Conservation (phyloP, 2,329 filamentous ascomycete genomes). For the Aspergillus sp. region DNA sequence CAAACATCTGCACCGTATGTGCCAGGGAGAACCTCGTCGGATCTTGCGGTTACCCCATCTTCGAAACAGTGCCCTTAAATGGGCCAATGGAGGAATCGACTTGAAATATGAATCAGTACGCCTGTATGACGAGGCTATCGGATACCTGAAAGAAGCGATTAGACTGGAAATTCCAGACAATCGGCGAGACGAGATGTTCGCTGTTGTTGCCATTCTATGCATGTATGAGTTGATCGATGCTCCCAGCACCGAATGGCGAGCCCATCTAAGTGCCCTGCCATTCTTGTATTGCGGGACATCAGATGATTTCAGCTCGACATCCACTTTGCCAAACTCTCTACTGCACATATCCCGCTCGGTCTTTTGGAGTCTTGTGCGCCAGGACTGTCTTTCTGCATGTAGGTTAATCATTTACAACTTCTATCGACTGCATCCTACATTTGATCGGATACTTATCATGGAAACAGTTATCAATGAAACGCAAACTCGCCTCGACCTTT, state of each 20-base stretch:
- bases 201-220: slow-evolving; percentile 22
- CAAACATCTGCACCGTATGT: slow-evolving; percentile 25
- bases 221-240: slow-evolving; percentile 21
- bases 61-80: not conserved
- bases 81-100: slow-evolving; percentile 10
- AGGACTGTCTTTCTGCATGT: slow-evolving; percentile 24
- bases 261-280: slow-evolving; percentile 20
- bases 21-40: too few species aligned
- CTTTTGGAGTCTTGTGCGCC: slow-evolving; percentile 24
- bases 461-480: slow-evolving; percentile 21
- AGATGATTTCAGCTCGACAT: not conserved
- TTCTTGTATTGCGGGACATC: not conserved
- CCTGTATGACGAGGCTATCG: slow-evolving; percentile 22
- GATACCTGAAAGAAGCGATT: slow-evolving; percentile 16
- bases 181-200: slow-evolving; percentile 20
- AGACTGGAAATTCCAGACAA: slow-evolving; percentile 8
- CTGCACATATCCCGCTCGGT: slow-evolving; percentile 12
- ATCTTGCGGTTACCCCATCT: slow-evolving; percentile 6
- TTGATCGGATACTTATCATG: not conserved
- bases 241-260: slow-evolving; percentile 20
- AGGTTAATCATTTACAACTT: not conserved
- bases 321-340: not conserved
- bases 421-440: too few species aligned
- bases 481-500: slow-evolving; percentile 17
- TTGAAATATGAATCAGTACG: slow-evolving; percentile 21